Percentiles rank a stretch among this genome's conserved stretches.
phyloP scores from a whole-genome alignment of 495 filamentous ascomycete genomes.

The Aspergillus sclerotiicarbonarius region DNA sequence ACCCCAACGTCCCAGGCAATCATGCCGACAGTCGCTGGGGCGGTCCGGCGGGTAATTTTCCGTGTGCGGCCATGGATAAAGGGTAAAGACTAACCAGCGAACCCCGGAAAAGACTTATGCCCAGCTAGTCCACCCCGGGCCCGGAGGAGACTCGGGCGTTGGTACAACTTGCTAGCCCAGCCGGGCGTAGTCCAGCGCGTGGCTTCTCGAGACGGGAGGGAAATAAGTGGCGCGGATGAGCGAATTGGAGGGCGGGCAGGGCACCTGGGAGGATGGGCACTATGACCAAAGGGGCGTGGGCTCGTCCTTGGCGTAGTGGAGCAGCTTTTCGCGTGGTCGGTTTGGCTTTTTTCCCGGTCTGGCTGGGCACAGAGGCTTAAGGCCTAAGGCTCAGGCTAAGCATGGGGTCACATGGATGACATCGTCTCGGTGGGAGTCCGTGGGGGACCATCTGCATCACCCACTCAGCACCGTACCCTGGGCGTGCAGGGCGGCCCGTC shows the following conservation, averaged over 20 bases:
- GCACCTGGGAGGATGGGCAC: background rate
- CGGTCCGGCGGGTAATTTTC: background rate
- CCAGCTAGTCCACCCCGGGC: background rate
- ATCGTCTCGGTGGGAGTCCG: background rate
- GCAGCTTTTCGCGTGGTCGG: background rate
- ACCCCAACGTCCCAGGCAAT: too few species aligned
- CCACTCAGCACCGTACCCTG: background rate
- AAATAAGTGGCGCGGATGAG: background rate
- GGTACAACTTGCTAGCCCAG: background rate
- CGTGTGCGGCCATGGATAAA: too few species aligned
- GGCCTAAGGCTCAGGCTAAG: too few species aligned
- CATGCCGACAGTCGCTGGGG: background rate
- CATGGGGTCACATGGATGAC: background rate
- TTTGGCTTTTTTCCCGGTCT: background rate
- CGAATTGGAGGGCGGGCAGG: background rate
- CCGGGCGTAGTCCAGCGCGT: background rate
- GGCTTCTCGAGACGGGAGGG: background rate
- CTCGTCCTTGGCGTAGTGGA: background rate
- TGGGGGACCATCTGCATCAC: background rate
- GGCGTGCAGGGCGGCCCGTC: too few species aligned
- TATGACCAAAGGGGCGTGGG: background rate
- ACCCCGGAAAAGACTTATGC: slow-evolving; percentile 8
- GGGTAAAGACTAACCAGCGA: background rate
- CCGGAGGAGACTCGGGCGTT: background rate
- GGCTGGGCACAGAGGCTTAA: background rate